Percentiles rank a stretch among this genome's conserved stretches.
These are phyloP conservation scores for Mimosa bimucronata DNA, from an alignment of 306 rosid species.

Conservation along the genomic window DNA sequence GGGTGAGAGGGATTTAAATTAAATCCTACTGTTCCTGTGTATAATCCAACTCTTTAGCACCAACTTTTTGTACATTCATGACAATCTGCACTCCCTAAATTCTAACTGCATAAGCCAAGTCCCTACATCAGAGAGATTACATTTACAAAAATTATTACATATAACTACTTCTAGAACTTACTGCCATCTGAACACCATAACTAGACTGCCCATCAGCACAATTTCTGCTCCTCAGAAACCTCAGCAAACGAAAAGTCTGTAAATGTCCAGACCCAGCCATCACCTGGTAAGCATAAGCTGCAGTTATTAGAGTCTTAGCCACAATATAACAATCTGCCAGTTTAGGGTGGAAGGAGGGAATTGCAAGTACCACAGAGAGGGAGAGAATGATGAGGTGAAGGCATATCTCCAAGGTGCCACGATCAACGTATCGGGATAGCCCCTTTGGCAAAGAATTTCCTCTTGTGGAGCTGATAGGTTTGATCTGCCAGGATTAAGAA, in stretches of 20 bases:
- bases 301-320: constrained; percentile 32
- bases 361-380: constrained; percentile 75
- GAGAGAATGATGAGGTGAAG: constrained; percentile 93
- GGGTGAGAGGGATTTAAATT: neutral
- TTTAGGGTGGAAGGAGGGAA: constrained; percentile 18
- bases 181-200: constrained; percentile 96
- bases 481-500: constrained; percentile 58
- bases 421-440: constrained; percentile 79
- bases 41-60: neutral
- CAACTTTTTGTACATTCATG: neutral
- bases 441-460: constrained; percentile 80
- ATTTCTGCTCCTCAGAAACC: constrained; percentile 89
- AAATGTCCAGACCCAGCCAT: constrained; percentile 99
- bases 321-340: constrained; percentile 21
- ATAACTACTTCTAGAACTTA: constrained; percentile 52
- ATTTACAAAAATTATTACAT: neutral
- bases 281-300: constrained; percentile 61
- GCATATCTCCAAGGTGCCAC: constrained; percentile 90
- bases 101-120: neutral
- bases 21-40: neutral
- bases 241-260: constrained; percentile 80
- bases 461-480: constrained; percentile 68
- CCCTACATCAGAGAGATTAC: neutral
- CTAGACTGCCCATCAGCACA: constrained; percentile 89
- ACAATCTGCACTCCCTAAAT: neutral